A percentile compares a stretch with the other conserved stretches of the same genome.
These are phyloP conservation scores for Zea luxurians DNA, from an alignment of 176 grass and related monocot species.

Conservation along the genomic window DNA sequence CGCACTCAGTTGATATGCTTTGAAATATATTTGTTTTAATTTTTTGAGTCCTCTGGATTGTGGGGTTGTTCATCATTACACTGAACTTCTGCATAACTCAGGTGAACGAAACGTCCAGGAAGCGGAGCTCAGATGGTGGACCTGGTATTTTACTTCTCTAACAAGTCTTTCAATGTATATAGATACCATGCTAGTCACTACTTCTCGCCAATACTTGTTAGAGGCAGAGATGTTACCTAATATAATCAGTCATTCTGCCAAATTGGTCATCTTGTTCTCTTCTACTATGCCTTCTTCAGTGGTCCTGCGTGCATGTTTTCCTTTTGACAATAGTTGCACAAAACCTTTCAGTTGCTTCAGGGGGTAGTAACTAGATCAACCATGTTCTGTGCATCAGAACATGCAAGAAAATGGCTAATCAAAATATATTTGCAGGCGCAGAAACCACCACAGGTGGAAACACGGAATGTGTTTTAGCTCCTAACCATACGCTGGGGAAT, in stretches of 20 bases:
- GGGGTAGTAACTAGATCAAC: background rate
- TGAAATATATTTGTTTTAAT: background rate
- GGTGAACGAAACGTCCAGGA: constrained; percentile 47
- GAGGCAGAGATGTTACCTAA: background rate
- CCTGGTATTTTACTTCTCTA: constrained; percentile 45
- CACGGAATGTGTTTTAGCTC: constrained; percentile 37
- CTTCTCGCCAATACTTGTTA: constrained; percentile 2
- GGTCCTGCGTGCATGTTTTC: constrained; percentile 9
- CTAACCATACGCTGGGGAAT: constrained; percentile 49
- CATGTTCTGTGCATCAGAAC: constrained; percentile 30
- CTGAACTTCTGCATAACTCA: constrained; percentile 34
- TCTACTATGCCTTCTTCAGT: constrained; percentile 16
- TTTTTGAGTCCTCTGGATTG: background rate
- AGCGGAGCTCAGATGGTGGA: constrained; percentile 51
- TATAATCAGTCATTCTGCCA: constrained; percentile 21
- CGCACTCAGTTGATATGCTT: background rate
- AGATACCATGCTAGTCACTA: background rate
- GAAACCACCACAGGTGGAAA: constrained; percentile 56
- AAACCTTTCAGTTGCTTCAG: constrained; percentile 2
- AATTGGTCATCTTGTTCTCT: constrained; percentile 4
- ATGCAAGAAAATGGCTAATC: constrained; percentile 30
- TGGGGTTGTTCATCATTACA: background rate
- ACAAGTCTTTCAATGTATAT: constrained; percentile 7
- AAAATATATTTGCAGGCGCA: constrained; percentile 40
- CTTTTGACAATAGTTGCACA: constrained; percentile 5